Percentiles rank a stretch among this genome's conserved stretches.
Evolutionary conservation across 805 yeast species (phyloP).

Genomic region (Ogataea paraovalis): DNA sequence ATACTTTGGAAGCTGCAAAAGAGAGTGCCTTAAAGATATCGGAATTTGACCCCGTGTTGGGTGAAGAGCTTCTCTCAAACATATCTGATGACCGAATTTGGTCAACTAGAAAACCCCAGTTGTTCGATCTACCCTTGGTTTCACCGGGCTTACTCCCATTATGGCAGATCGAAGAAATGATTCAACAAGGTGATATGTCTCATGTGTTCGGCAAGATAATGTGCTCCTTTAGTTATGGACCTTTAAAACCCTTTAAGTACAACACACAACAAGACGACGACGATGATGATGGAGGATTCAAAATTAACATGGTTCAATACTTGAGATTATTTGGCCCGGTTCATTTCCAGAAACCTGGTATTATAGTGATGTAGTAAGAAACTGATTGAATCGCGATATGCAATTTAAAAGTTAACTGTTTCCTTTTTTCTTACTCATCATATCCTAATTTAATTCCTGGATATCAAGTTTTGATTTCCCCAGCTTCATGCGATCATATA

Average conservation of each 20-base stretch:
- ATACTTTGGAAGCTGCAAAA: constrained; percentile 19
- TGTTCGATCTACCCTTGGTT: constrained; percentile 36
- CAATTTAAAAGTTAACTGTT: too few species aligned
- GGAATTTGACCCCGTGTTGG: background rate
- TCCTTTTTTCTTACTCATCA: too few species aligned
- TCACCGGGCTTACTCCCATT: constrained; percentile 50
- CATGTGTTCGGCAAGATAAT: background rate
- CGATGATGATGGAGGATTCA: background rate
- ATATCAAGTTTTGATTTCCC: too few species aligned
- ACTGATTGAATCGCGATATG: too few species aligned
- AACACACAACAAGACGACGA: background rate
- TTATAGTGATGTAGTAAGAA: background rate
- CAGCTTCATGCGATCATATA: too few species aligned
- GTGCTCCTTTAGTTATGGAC: background rate
- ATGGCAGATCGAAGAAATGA: constrained; percentile 38
- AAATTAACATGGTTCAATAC: background rate
- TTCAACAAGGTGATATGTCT: constrained; percentile 8
- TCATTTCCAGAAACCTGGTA: background rate
- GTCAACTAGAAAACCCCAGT: constrained; percentile 4
- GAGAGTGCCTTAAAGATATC: background rate
- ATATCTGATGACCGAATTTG: constrained; percentile 15
- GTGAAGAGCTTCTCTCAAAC: constrained; percentile 9
- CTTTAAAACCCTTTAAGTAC: background rate
- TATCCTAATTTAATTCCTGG: too few species aligned
- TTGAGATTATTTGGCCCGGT: background rate